phyloP scores from a whole-genome alignment of 768 basidiomycete genomes.

The Sistotremastrum niveocremeum region DNA sequence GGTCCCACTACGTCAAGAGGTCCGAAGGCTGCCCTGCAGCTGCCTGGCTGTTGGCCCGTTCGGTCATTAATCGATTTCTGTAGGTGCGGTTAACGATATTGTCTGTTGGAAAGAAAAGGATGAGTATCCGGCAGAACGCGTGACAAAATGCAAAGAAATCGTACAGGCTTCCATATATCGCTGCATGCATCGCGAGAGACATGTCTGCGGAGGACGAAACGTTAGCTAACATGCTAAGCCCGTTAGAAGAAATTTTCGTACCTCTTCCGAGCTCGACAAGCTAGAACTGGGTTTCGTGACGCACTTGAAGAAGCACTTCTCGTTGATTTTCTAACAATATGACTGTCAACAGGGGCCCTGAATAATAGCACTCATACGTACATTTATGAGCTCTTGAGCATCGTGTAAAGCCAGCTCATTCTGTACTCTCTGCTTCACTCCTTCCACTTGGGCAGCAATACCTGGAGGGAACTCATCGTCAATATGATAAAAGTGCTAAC shows the following conservation, averaged over 20 bases:
- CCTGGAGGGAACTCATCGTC: not conserved
- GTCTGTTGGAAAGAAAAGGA: slow-evolving; percentile 29
- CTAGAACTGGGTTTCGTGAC: slow-evolving; percentile 61
- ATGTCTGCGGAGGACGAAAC: slow-evolving; percentile 34
- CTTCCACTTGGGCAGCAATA: slow-evolving; percentile 25
- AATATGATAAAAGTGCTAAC: not conserved
- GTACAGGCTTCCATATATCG: slow-evolving; percentile 78
- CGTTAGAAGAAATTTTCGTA: slow-evolving; percentile 14
- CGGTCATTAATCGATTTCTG: slow-evolving; percentile 39
- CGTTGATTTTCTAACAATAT: slow-evolving; percentile 53
- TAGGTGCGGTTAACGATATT: slow-evolving; percentile 67
- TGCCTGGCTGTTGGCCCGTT: slow-evolving; percentile 20
- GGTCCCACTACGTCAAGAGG: too few species aligned
- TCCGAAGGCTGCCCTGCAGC: too few species aligned
- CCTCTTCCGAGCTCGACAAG: slow-evolving; percentile 62
- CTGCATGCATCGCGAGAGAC: slow-evolving; percentile 62
- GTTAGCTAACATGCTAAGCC: not conserved
- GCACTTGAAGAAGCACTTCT: slow-evolving; percentile 68
- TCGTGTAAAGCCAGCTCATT: slow-evolving; percentile 60
- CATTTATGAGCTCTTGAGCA: slow-evolving; percentile 73
- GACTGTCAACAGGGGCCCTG: not conserved
- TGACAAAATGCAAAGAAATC: slow-evolving; percentile 16
- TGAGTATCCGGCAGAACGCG: not conserved
- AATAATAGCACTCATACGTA: slow-evolving; percentile 17
- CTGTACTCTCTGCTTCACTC: slow-evolving; percentile 44